These are phyloP conservation scores for Allomyces macrogynus DNA, from an alignment of 192 early-diverging fungal species.

Conservation along the genomic window DNA sequence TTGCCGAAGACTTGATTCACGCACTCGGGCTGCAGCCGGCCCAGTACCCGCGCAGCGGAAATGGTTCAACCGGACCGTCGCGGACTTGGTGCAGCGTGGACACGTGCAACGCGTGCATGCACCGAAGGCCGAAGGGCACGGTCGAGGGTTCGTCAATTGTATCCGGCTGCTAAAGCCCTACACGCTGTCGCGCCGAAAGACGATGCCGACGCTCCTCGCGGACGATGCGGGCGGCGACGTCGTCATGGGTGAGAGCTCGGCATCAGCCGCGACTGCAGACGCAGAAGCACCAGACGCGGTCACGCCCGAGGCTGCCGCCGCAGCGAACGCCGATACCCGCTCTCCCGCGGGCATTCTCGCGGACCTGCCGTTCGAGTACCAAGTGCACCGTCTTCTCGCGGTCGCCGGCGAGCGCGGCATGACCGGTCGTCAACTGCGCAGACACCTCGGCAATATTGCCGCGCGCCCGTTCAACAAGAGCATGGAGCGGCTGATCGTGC, in stretches of 20 bases:
- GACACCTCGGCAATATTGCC: background rate
- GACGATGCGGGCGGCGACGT: no score
- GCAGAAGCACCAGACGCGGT: no score
- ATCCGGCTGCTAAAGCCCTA: background rate
- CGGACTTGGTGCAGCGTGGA: background rate
- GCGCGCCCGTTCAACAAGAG: background rate
- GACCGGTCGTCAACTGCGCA: background rate
- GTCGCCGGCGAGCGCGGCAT: background rate
- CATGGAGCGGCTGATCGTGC: background rate
- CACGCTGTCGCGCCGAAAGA: background rate
- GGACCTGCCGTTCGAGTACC: background rate
- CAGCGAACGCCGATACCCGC: background rate
- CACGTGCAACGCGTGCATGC: background rate
- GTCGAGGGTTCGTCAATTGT: background rate
- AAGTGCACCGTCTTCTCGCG: background rate
- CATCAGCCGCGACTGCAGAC: no score
- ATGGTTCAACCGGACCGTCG: background rate
- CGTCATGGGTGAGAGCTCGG: no score
- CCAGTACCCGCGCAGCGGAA: background rate
- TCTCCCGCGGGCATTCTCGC: background rate
- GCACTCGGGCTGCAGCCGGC: background rate
- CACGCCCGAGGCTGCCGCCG: background rate
- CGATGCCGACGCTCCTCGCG: no score
- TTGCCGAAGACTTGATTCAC: background rate
- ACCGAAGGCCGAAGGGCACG: background rate